phyloP scores from a whole-genome alignment of 2,329 filamentous ascomycete genomes.

The Boeremia lycopersici region DNA sequence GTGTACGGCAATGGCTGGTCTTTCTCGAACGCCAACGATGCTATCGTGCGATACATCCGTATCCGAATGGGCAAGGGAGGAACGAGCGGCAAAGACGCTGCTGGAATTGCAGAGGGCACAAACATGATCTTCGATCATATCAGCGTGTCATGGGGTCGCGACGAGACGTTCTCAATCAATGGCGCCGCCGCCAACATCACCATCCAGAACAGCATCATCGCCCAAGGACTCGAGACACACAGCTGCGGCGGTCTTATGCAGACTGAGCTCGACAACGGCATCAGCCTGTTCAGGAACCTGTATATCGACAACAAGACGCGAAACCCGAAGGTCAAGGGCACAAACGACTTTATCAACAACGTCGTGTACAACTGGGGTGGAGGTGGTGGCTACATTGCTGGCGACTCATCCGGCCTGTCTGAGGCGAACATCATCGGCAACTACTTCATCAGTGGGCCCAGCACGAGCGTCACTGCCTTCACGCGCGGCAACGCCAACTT shows the following conservation, averaged over 20 bases:
- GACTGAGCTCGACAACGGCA: slow-evolving; percentile 52
- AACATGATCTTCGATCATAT: slow-evolving; percentile 65
- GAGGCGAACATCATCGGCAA: slow-evolving; percentile 62
- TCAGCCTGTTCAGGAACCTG: slow-evolving; percentile 60
- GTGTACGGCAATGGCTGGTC: slow-evolving; percentile 62
- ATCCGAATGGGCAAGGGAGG: slow-evolving; percentile 61
- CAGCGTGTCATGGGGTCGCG: slow-evolving; percentile 60
- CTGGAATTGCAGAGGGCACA: slow-evolving; percentile 59
- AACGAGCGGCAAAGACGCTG: slow-evolving; percentile 59
- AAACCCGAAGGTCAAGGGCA: slow-evolving; percentile 63
- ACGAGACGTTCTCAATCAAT: slow-evolving; percentile 61
- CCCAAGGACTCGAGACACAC: slow-evolving; percentile 60
- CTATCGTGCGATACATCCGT: slow-evolving; percentile 62
- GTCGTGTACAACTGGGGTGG: slow-evolving; percentile 63
- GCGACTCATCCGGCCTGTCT: slow-evolving; percentile 55
- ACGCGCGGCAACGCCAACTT: slow-evolving; percentile 62
- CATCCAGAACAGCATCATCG: slow-evolving; percentile 60
- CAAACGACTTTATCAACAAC: slow-evolving; percentile 60
- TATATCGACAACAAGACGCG: slow-evolving; percentile 65
- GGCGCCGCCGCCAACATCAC: slow-evolving; percentile 57
- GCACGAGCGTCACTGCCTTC: slow-evolving; percentile 57
- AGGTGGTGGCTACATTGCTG: slow-evolving; percentile 62
- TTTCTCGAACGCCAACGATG: slow-evolving; percentile 59
- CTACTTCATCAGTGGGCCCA: slow-evolving; percentile 63
- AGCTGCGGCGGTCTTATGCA: slow-evolving; percentile 60